Percentiles rank a stretch among this genome's conserved stretches.
Evolutionary conservation across 2,329 filamentous ascomycete species (phyloP).

Genomic region (Xylogone sp.): DNA sequence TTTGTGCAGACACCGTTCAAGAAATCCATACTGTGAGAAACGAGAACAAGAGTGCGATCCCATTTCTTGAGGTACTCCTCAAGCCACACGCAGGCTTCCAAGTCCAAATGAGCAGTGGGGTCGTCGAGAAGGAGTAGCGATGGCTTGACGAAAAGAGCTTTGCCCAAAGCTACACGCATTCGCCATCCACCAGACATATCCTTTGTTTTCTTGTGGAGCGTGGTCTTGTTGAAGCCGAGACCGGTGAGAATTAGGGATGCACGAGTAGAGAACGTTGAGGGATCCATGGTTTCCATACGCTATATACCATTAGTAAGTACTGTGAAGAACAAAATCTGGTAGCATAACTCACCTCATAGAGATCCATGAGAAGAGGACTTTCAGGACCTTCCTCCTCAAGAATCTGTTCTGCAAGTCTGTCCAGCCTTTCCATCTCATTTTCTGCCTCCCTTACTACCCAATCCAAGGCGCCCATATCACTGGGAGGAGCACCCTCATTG

Average conservation of each 20-base stretch:
- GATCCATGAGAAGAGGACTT: constrained; percentile 81
- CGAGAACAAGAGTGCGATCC: constrained; percentile 93
- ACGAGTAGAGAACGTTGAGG: constrained; percentile 92
- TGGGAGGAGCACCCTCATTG: constrained; percentile 92
- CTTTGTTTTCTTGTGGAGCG: constrained; percentile 99
- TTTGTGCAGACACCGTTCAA: constrained; percentile 96
- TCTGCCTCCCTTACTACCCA: constrained; percentile 97
- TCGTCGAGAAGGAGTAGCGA: constrained; percentile 94
- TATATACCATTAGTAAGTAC: constrained; percentile 33
- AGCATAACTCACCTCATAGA: constrained; percentile 76
- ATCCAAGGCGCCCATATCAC: constrained; percentile 85
- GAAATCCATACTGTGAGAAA: constrained; percentile 99
- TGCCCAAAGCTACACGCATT: constrained; percentile 97
- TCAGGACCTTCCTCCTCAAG: constrained; percentile 92
- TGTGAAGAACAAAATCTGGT: background rate
- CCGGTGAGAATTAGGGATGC: constrained; percentile 95
- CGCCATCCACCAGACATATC: constrained; percentile 99
- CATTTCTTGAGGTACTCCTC: constrained; percentile 99
- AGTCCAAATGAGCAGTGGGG: constrained; percentile 97
- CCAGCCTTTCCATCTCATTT: constrained; percentile 85
- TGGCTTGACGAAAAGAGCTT: constrained; percentile 98
- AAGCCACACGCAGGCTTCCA: constrained; percentile 98
- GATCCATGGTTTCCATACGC: constrained; percentile 99
- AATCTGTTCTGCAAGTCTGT: constrained; percentile 83
- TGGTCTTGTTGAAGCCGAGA: constrained; percentile 98